Base-by-base conservation (phyloP, 139 green algal species). In the Pseudopediastrum boryanum region DNA sequence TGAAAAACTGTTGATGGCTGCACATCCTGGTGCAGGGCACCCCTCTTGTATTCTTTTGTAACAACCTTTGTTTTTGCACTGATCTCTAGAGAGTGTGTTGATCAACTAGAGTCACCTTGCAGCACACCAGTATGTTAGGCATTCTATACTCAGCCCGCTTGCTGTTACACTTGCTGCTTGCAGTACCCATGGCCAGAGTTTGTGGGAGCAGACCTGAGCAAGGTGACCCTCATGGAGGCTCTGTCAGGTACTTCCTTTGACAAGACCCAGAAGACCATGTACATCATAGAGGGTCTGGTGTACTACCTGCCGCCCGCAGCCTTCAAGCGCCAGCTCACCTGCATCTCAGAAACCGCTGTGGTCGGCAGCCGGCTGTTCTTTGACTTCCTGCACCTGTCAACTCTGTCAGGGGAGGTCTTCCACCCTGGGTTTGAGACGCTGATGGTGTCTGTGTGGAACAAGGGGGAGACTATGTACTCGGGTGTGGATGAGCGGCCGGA, bases 271-370 rank as follows among this genome's bases (percentile, higher is more conserved):
- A 41, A 25, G 35, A 88, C 88, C 0, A 48, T 92, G n/a, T 91
- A 91, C 78, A 91, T 85, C n/a, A 86, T 90, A 36, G 88, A 83
- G 72, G 86, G 29, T 3, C 84, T 94, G 4, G 69, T 91, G 36
- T 94, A 94, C 85, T 94, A 94, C 76, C 79, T 94, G 35, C 85
- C 84, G 0, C 44, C 83, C 35, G 83, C 66, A 2, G 85, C 88
- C 19, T 77, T 89, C 31, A 43, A 69, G n/a, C 52, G 46, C 19
- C 83, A 92, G 62, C 61, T 92, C 3, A 58, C 33, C 1, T 50
- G 62, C 16, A 59, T 92, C 25, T 66, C 76, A 13, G 74, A 71
- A 9, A 50, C 87, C 33, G 81, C 87, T 4, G 79, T 70, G 0
- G 52, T 67, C 1, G 76, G 85, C 68, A 84, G 66, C 80, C 77